Base-by-base conservation (phyloP, 805 yeast species). In the Candida alai region DNA sequence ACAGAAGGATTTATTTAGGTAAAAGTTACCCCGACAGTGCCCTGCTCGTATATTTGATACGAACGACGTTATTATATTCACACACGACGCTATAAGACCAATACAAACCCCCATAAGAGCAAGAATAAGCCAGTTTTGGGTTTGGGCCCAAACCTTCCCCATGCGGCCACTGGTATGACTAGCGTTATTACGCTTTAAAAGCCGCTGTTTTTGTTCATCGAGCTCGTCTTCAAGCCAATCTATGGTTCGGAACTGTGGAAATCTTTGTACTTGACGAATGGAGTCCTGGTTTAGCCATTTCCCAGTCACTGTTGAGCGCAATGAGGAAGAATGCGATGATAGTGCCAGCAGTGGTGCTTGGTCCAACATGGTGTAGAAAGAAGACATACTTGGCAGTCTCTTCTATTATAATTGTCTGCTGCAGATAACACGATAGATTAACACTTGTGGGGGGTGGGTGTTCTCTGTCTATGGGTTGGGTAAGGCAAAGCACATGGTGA, bases 41-140 rank as follows among this genome's bases (percentile, higher is more conserved):
- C 98, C 98, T 2, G 74, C 62, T 41, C 87, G 76, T 41, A 88
- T 57, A 48, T 81, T 81, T 3, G 87, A 82, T n/a, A 93, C 60
- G 74, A 89, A 87, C 33, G 86, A 90, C 0, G 97, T 87, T 12
- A 87, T 70, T 12, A 90, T 74, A 48, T 85, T 88, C 34, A 93
- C 62, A 12, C 74, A 67, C 0, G 87, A 95, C 0, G 98, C 97
- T 24, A 87, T 80, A 2, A 74, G 48, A 4, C 99, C 99, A 35
- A 89, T 82, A 3, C 70, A 42, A 1, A 80, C 52, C 0, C 97
- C 99, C 39, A 87, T 84, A 2, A 71, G 45, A 0, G 89, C 81
- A 22, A 93, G 62, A 0, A 84, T 81, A 1, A 87, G 49, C 84
- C 97, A 87, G 37, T 75, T 74, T 46, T 74, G 78, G 2, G 70